phyloP scores from a whole-genome alignment of 2,329 filamentous ascomycete genomes.

The Colletotrichum abscissum region DNA sequence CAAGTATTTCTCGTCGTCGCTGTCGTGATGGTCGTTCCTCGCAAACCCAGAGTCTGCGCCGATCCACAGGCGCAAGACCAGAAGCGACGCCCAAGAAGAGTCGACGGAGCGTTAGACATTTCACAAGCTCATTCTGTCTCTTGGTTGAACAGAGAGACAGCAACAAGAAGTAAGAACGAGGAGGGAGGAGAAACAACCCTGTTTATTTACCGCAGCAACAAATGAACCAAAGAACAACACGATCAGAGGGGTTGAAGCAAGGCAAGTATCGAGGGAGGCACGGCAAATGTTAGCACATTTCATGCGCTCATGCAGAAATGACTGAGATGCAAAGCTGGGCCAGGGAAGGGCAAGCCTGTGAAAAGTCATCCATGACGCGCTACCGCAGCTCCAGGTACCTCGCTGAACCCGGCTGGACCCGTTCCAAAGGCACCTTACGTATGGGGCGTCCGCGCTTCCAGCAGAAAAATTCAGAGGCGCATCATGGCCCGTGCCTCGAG shows the following conservation, averaged over 20 bases:
- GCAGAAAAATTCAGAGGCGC: conserved; percentile 23
- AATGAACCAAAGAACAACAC: background rate
- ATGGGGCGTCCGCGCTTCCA: conserved; percentile 19
- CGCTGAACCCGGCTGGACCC: conserved; percentile 34
- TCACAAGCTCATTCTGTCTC: conserved; percentile 48
- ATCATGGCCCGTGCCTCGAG: conserved; percentile 14
- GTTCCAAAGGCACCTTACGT: conserved; percentile 23
- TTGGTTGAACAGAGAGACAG: conserved; percentile 32
- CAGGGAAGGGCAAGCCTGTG: conserved; percentile 39
- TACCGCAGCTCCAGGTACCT: conserved; percentile 35
- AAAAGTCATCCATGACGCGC: conserved; percentile 54
- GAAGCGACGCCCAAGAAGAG: conserved; percentile 48
- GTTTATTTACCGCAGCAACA: conserved; percentile 17
- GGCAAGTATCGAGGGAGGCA: conserved; percentile 6
- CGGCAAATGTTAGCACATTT: conserved; percentile 31
- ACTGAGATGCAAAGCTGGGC: conserved; percentile 29
- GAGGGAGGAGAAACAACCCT: background rate
- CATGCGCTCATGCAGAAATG: conserved; percentile 34
- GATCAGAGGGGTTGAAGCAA: conserved; percentile 2
- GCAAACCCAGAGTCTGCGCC: conserved; percentile 33
- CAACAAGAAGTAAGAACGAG: background rate
- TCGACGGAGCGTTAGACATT: conserved; percentile 51
- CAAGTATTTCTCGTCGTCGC: conserved; percentile 8
- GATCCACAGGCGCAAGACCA: conserved; percentile 41
- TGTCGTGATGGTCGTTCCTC: conserved; percentile 18